Base-by-base conservation (phyloP, 2,329 filamentous ascomycete species). In the Tolypocladium capitatum region DNA sequence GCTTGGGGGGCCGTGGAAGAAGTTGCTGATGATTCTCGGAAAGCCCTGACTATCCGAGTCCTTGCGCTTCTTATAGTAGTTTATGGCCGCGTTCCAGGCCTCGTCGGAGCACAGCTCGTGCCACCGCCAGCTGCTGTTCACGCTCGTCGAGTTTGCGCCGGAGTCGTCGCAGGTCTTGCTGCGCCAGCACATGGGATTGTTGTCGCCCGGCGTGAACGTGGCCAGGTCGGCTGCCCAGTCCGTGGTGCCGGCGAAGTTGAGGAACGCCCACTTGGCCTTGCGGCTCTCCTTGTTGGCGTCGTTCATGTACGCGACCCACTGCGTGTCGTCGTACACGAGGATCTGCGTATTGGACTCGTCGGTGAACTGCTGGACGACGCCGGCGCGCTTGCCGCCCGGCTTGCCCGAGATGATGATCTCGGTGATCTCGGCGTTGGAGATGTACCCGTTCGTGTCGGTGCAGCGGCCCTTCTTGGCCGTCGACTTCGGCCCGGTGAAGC, bases 381-480 rank as follows among this genome's bases (percentile, higher is more conserved):
- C 9, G 28, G 28, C 28, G 9, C 28, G 28, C 28, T 30, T 16
- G 31, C 31, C 31, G 13, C 4, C 13, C 31, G 5, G 2, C 1
- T 3, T 14, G 13, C 5, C 5, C 13, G 31, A 14, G 5, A 14
- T 14, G 31, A 32, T 14, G 13, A 32, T 32, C 31, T 32, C 31
- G 5, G 6, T 5, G 31, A 32, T 32, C 7, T 32, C 31, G 13
- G 31, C 31, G 13, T 32, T 14, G 31, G 31, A 32, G 13, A 32
- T 56, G 16, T 65, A 65, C 1, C 64, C 63, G 2, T 46, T 48
- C 0, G 59, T 59, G 20, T 48, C 35, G 1, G 50, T 64, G 49
- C 61, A 65, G 2, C 34, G 43, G 5, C 62, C 63, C n/a, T 52
- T 49, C 4, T 31, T 41, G 1, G 62, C 61, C 2, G 46, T 38